These are phyloP conservation scores for Phytopythium litorale DNA, from an alignment of 352 stramenopile genomes.

Conservation along the genomic window DNA sequence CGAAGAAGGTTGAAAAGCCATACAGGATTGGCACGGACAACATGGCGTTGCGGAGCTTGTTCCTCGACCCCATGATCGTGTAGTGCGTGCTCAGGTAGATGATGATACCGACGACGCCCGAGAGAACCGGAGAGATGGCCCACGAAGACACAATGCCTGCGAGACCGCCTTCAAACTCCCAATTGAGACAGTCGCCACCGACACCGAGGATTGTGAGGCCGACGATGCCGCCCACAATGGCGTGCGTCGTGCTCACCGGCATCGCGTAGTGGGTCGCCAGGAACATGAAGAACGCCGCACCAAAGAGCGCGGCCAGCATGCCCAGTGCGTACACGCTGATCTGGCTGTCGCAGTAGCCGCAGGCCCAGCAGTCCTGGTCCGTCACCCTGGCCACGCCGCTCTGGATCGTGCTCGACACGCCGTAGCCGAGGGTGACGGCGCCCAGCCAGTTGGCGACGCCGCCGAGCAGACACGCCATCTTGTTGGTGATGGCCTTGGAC, in stretches of 20 bases:
- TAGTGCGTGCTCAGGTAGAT: conserved; percentile 44
- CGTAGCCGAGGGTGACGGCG: conserved; percentile 69
- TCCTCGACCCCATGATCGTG: conserved; percentile 35
- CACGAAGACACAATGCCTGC: conserved; percentile 68
- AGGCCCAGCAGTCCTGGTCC: conserved; percentile 20
- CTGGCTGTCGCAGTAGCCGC: conserved; percentile 38
- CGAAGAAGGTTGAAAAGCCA: conserved; percentile 12
- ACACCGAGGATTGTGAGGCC: conserved; percentile 52
- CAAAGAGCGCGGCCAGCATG: conserved; percentile 57
- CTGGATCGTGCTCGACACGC: conserved; percentile 71
- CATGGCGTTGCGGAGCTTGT: conserved; percentile 20
- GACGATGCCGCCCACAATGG: conserved; percentile 57
- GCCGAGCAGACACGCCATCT: conserved; percentile 59
- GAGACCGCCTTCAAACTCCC: conserved; percentile 24
- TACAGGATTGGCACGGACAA: conserved; percentile 40
- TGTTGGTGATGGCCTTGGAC: conserved; percentile 64
- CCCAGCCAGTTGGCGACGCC: conserved; percentile 77
- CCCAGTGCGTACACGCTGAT: conserved; percentile 53
- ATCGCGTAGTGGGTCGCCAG: conserved; percentile 47
- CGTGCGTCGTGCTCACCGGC: conserved; percentile 75
- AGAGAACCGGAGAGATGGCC: conserved; percentile 56
- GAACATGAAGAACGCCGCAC: conserved; percentile 40
- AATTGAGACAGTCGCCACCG: conserved; percentile 32
- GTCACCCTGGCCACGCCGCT: conserved; percentile 28
- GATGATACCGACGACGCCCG: conserved; percentile 36